Percentiles rank a stretch among this genome's conserved stretches.
These are phyloP conservation scores for Excoecaria cochinchinensis DNA, from an alignment of 345 rosid genomes.

Conservation along the genomic window DNA sequence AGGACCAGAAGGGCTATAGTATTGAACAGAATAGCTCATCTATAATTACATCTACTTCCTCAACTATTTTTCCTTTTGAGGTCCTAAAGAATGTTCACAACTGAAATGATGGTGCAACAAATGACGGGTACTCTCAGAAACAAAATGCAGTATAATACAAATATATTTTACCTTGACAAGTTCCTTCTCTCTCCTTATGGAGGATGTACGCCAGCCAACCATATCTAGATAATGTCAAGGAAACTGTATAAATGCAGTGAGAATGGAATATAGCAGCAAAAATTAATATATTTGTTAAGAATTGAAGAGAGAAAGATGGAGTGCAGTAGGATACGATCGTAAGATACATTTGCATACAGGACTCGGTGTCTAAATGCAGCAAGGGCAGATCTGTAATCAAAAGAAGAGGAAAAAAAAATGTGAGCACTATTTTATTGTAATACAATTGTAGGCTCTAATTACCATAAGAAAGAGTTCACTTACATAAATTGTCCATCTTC, in stretches of 20 bases:
- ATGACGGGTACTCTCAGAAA: not conserved
- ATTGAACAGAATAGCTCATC: not conserved
- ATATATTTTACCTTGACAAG: conserved; percentile 60
- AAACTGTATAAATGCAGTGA: conserved; percentile 21
- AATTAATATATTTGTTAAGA: conserved; percentile 6
- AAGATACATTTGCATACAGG: conserved; percentile 88
- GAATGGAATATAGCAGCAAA: conserved; percentile 6
- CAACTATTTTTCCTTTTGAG: conserved; percentile 4
- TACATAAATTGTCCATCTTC: conserved; percentile 77
- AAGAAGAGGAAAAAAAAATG: not conserved
- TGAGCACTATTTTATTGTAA: conserved; percentile 15
- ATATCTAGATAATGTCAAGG: conserved; percentile 69
- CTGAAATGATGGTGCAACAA: not conserved
- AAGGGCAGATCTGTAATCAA: conserved; percentile 62
- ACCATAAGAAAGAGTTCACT: conserved; percentile 27
- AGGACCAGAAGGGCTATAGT: not conserved
- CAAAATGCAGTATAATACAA: not conserved
- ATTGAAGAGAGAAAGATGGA: not conserved
- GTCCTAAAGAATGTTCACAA: not conserved
- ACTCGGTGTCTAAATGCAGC: conserved; percentile 74
- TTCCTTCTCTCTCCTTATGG: conserved; percentile 89
- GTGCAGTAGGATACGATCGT: conserved; percentile 80
- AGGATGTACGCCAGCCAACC: conserved; percentile 99
- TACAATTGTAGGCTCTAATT: conserved; percentile 7
- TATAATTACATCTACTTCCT: not conserved